Evolutionary conservation across 1,139 yeast genomes (phyloP), one percentile per base, ranked within the genome.

Genomic region (Diutina pseudorugosa): DNA sequence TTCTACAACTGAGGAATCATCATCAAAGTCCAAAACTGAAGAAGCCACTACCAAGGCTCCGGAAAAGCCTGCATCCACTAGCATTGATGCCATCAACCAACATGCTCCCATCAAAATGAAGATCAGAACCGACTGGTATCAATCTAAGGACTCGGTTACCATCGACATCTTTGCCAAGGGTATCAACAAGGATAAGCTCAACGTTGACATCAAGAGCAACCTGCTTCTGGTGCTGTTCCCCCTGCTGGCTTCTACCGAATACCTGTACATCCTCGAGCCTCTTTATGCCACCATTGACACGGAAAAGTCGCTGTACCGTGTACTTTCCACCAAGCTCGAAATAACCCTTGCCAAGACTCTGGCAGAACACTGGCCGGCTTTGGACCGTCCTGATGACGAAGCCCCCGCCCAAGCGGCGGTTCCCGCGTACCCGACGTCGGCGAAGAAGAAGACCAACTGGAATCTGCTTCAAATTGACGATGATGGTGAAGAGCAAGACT

Each of bases 41-140:
- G 16, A 30, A 11, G 14, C 36, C 36, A 40, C 42, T 16, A 7
- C 42, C 20, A 40, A 18, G 20, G 20, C 12, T 5, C 12, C 42
- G 21, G 42, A 40, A 40, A 23, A n/a, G 5, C 33, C 33, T 25
- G 7, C 51, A 12, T 64, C 73, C 4, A 66, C 75, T 1, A 64
- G 63, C 51, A 57, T 71, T 27, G 70, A 66, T 18, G 67, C 65
- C 12, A 68, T 72, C 53, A 67, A 69, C 59, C 63, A 66, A 51
- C 72, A 66, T 27, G 77, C 77, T 0, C 78, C 79, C 3, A 58
- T 72, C 51, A 69, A 66, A 51, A 57, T 69, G 51, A 75, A 77
- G 55, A 73, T 83, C 55, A 77, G 84, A 62, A 79, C 77, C 47
- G 96, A 90, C 61, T 90, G 94, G 90, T 89, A 83, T 66, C 96